Conservation (phyloP, 306 rosid genomes). For the Medicago ruthenica region DNA sequence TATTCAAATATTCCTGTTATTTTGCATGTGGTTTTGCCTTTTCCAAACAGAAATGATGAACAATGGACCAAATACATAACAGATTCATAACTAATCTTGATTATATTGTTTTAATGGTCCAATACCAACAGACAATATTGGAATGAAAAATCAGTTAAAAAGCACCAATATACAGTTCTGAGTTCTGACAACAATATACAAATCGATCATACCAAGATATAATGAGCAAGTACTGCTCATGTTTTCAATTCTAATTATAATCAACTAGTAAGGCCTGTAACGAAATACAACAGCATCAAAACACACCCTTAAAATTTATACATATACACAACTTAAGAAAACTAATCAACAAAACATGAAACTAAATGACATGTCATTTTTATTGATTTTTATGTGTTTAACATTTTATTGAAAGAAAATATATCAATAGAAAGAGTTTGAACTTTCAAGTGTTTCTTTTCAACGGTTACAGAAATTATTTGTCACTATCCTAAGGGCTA, state of each 20-base stretch:
- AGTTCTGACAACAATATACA: conserved; percentile 27
- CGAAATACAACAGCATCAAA: not conserved
- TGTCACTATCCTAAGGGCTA: conserved; percentile 51
- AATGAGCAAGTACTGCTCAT: not conserved
- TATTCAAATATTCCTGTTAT: conserved; percentile 33
- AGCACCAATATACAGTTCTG: conserved; percentile 2
- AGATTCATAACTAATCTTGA: conserved; percentile 39
- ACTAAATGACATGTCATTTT: not conserved
- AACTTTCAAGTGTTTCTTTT: conserved; percentile 43
- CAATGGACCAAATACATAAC: conserved; percentile 17
- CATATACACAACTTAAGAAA: not conserved
- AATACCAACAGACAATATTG: conserved; percentile 9
- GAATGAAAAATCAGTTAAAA: conserved; percentile 30
- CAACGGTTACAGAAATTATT: conserved; percentile 62
- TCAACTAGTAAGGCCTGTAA: conserved; percentile 7
- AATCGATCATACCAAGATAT: not conserved
- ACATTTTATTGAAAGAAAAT: conserved; percentile 9
- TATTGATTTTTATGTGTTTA: not conserved
- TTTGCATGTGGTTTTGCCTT: conserved; percentile 44
- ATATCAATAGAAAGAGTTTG: conserved; percentile 39
- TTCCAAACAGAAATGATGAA: conserved; percentile 42
- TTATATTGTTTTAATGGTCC: not conserved
- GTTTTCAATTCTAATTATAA: conserved; percentile 7
- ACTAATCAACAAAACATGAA: not conserved
- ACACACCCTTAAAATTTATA: not conserved